Base-by-base conservation (phyloP, 2,329 filamentous ascomycete species). In the Fusarium xylarioides region DNA sequence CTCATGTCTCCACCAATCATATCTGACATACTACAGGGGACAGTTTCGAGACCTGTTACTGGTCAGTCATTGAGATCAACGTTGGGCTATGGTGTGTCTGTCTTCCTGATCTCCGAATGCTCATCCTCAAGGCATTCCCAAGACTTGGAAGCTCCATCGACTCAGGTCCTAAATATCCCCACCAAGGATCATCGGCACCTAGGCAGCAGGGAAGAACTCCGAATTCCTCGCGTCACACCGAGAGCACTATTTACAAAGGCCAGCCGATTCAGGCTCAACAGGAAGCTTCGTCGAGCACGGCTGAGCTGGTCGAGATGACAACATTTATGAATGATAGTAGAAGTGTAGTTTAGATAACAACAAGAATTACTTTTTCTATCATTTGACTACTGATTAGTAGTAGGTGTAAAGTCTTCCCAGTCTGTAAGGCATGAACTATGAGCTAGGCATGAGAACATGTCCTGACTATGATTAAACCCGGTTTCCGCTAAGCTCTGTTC, bases 1-100 rank as follows among this genome's bases (percentile, higher is more conserved):
- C 5, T 12, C 1, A 12, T 2, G 2, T 11, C 3, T 2, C 4
- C 5, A 3, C 0, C 5, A 15, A 1, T 5, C 16, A 26, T 6
- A n/a, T 43, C 56, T 63, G 7, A 63, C 21, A 16, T 18, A 2
- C 0, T 5, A 1, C 3, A 63, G 61, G 61, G 61, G 56, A 63
- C 26, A 61, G 61, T 38, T 42, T 50, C n/a, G 15, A 67, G 14
- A 38, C 34, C 14, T 40, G 40, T 11, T 53, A 67, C 4, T 67
- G 65, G 65, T 61, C 65, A 7, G 42, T 53, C 0, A 66, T 67
- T 16, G 57, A 60, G 15, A 32, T 60, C 35, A 60, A 54, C 2
- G 35, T 60, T 16, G 57, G 57, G 0, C 9, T 60, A 4, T 60
- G 57, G 57, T 60, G 57, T 32, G 46, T 54, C 14, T 60, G 57